Evolutionary conservation across 441 rosid species (phyloP), one percentile per base, ranked within the genome.

Genomic region (Populus hybrid): DNA sequence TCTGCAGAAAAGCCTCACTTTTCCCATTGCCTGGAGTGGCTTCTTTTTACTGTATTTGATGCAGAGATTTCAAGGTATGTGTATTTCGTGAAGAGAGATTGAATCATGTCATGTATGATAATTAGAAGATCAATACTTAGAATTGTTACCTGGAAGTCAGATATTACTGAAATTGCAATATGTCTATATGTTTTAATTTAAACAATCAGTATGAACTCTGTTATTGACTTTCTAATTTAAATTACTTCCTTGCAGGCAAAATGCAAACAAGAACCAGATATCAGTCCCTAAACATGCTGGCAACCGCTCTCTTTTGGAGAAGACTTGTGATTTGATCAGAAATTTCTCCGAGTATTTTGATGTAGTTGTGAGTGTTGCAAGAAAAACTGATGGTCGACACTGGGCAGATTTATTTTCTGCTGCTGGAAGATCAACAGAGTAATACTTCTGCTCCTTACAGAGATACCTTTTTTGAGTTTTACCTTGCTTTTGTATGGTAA

Each of bases 381-480:
- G 99, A 80, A 94, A 94, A 88, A 97, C 98, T 63, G 98, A 97
- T 85, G 98, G 97, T 66, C 94, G 99, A 72, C 97, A 97, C 80
- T 97, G 99, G 99, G 93, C 98, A 28, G 97, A 94, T 88, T 84
- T 97, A 84, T 94, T 97, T 84, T 83, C 88, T 81, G 93, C 98
- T 73, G 98, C 99, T 81, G 99, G 99, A 88, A 92, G 96, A 88
- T 96, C 99, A 80, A 93, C 99, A 69, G 96, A 94, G 99, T 96
- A 93, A 82, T 79, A 36, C 71, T 14, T 72, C 80, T 74, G 66
- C 70, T 76, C 67, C 71, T 78, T 63, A 72, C 67, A 69, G 30
- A 10, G 65, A 64, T 54, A 50, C 73, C n/a, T 66, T 59, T 26
- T 79, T 65, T 59, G 24, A 16, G 57, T 70, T 67, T 30, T 66